Conservation (phyloP, 139 green algal genomes). For the Microglena sp. region DNA sequence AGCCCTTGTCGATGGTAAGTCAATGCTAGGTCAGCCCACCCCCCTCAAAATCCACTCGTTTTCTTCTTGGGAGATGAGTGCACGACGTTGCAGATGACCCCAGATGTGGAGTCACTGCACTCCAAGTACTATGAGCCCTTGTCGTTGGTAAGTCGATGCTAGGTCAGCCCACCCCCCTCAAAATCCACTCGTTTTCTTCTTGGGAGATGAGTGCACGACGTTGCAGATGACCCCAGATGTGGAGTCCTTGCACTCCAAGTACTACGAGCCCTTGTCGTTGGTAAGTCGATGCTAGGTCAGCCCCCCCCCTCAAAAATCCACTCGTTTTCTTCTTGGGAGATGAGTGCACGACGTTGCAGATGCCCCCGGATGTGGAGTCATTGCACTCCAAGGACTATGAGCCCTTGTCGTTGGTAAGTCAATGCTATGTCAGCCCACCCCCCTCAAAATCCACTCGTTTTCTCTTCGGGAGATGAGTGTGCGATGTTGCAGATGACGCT, state of each 20-base stretch:
- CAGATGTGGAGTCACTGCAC: constrained; percentile 46
- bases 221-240: constrained; percentile 54
- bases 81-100: constrained; percentile 54
- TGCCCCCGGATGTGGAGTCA: constrained; percentile 48
- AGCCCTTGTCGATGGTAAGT: too few relatives aligned
- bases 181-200: constrained; percentile 75
- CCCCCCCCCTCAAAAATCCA: too few relatives aligned
- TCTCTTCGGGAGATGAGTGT: too few relatives aligned
- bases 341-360: constrained; percentile 59
- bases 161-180: too few relatives aligned
- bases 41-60: too few relatives aligned
- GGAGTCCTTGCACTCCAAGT: constrained; percentile 37
- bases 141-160: too few relatives aligned
- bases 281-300: too few relatives aligned
- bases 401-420: too few relatives aligned
- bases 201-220: constrained; percentile 78
- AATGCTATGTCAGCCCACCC: too few relatives aligned
- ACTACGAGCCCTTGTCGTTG: constrained; percentile 87
- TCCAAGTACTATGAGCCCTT: constrained; percentile 79
- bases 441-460: too few relatives aligned
- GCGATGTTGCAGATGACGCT: too few relatives aligned
- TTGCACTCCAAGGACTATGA: constrained; percentile 71
- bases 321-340: constrained; percentile 83
- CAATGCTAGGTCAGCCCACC: too few relatives aligned
- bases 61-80: constrained; percentile 84